phyloP scores from a whole-genome alignment of 208 protist genomes.

The Plasmodiophora brassicae region DNA sequence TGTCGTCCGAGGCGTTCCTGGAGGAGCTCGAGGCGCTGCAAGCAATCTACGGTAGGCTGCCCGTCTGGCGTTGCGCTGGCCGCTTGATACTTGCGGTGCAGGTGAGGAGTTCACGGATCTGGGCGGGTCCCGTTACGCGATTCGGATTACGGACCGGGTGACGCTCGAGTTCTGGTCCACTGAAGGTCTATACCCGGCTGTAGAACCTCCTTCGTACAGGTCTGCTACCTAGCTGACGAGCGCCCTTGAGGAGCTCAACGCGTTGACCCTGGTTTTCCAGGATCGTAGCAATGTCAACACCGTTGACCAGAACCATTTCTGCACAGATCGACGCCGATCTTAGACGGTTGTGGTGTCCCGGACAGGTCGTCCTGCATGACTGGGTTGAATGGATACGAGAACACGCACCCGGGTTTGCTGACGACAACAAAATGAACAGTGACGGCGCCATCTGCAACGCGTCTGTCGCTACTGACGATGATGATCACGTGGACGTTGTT shows the following conservation, averaged over 20 bases:
- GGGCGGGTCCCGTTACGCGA: not conserved
- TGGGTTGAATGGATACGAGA: conserved; percentile 17
- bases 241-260: not conserved
- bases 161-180: not conserved
- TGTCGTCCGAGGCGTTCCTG: too few species aligned
- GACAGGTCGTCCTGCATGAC: not conserved
- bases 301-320: not conserved
- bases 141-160: not conserved
- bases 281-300: not conserved
- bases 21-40: not conserved
- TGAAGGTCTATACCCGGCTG: too few species aligned
- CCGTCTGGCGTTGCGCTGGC: not conserved
- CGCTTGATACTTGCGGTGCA: not conserved
- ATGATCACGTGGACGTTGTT: not conserved
- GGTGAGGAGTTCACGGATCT: not conserved
- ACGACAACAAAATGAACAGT: not conserved
- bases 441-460: not conserved
- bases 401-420: not conserved
- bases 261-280: not conserved
- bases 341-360: not conserved
- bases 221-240: not conserved
- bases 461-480: not conserved
- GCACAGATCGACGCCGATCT: not conserved
- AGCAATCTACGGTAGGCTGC: not conserved
- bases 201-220: too few species aligned